Conservation (phyloP, 2,329 filamentous ascomycete species). For the Microsporum canis region DNA sequence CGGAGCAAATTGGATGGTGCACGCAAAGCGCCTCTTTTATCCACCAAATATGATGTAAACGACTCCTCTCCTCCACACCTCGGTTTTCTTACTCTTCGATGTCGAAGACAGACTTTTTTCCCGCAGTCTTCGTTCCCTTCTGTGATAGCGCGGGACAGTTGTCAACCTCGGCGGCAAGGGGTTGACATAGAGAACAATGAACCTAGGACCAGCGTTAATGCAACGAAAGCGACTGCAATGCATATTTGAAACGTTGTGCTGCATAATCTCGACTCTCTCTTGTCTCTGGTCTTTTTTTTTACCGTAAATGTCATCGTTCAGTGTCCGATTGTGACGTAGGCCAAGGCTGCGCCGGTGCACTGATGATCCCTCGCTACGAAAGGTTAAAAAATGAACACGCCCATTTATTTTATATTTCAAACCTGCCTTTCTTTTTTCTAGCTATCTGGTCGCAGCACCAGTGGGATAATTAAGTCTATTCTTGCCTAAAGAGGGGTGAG, state of each 20-base stretch:
- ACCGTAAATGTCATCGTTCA: neutral
- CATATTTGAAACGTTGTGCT: neutral
- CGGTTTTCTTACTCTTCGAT: neutral
- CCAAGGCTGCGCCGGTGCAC: constrained; percentile 2
- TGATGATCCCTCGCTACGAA: constrained; percentile 3
- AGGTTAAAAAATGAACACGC: neutral
- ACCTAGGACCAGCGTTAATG: neutral
- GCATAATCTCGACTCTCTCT: neutral
- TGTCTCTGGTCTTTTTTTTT: neutral
- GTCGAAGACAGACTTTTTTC: neutral
- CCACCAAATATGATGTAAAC: neutral
- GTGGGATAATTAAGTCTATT: neutral
- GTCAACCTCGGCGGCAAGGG: neutral
- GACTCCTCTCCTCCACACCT: neutral
- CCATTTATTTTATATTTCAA: neutral
- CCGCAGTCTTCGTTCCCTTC: neutral
- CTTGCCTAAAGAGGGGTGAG: neutral
- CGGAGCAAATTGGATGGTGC: neutral
- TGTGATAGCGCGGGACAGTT: neutral
- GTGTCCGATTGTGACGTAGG: neutral
- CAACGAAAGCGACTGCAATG: neutral
- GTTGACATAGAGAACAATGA: neutral
- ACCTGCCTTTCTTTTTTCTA: neutral
- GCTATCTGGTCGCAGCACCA: neutral
- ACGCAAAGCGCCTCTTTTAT: neutral